Base-by-base conservation (phyloP, 2,329 filamentous ascomycete species). In the Lecanosticta acicola region DNA sequence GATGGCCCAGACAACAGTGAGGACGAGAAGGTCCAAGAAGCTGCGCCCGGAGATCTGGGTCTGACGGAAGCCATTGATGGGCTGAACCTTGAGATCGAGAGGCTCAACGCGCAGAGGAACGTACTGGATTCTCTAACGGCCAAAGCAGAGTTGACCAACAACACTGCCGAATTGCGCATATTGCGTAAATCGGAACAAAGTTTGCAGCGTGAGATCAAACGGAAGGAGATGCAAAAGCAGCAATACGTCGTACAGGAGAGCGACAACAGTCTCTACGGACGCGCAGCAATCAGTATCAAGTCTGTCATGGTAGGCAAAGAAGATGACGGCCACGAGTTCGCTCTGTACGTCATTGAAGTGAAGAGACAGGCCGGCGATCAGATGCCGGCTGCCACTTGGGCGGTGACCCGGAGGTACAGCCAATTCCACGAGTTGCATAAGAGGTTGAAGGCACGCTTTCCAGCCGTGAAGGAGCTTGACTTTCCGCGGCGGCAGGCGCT, bases 211-310 rank as follows among this genome's bases (percentile, higher is more conserved):
- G 93, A 98, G 66, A 89, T 97, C 44, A 80, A 88, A 46, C 82
- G 90, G 26, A 98, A 97, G 64, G 91, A 97, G 67, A 78, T 98
- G 61, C 93, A 98, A 65, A 80, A 90, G 42, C 93, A 95, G 66
- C 94, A 98, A 64, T 98, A 98, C 59, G 87, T 94, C 37, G 82
- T 97, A 5, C 93, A 98, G 67, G 93, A 98, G 68, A 96, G 89
- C 62, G 94, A 98, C 65, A 98, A 95, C 66, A 95, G 89, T 65
- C 74, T 98, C 18, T 97, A 94, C 60, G 93, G 93, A 2, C 85
- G 91, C 14, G 91, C 93, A 2, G 87, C 82, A 0, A 81, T 97
- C 58, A 85, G 80, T 58, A 96, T 98, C 63, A 93, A 93, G 61
- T 87, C 87, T 0, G 90, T 95, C 43, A 88, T 95, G 69, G 87